phyloP scores from a whole-genome alignment of 2,329 filamentous ascomycete species.

The Penicillium sp. region DNA sequence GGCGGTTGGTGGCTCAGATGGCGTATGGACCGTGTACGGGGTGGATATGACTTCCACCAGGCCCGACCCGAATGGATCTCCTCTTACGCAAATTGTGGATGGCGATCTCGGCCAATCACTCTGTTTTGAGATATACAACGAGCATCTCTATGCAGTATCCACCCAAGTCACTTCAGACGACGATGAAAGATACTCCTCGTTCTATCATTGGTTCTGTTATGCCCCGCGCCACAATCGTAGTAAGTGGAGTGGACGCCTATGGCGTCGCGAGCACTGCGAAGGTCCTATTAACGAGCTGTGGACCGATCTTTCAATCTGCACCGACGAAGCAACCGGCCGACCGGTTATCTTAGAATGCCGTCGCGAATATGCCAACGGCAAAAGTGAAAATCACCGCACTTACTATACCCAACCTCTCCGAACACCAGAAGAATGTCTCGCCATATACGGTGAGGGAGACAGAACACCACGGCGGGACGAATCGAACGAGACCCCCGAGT shows the following conservation, averaged over 20 bases:
- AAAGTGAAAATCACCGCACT: conserved; percentile 61
- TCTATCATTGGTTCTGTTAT: conserved; percentile 67
- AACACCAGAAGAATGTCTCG: conserved; percentile 26
- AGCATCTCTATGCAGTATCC: conserved; percentile 68
- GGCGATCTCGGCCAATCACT: conserved; percentile 63
- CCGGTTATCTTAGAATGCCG: conserved; percentile 66
- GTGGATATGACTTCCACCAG: conserved; percentile 45
- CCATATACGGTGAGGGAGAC: conserved; percentile 1
- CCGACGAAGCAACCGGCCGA: conserved; percentile 58
- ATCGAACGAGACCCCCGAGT: not conserved
- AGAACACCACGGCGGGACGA: conserved; percentile 1
- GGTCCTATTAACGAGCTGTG: conserved; percentile 73
- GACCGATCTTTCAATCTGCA: conserved; percentile 64
- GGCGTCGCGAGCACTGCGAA: conserved; percentile 66
- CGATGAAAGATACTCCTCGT: conserved; percentile 65
- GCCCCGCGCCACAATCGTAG: conserved; percentile 47
- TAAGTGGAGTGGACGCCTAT: conserved; percentile 53
- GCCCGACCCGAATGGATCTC: conserved; percentile 37
- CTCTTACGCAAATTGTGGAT: conserved; percentile 13
- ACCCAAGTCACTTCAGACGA: conserved; percentile 63
- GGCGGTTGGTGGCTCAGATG: conserved; percentile 52
- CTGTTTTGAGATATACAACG: conserved; percentile 69
- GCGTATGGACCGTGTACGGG: conserved; percentile 63
- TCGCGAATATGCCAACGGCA: conserved; percentile 63
- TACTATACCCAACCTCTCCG: conserved; percentile 59